These are phyloP conservation scores for Cinnamomum micranthum DNA, from an alignment of 164 flowering plant genomes.

Conservation along the genomic window DNA sequence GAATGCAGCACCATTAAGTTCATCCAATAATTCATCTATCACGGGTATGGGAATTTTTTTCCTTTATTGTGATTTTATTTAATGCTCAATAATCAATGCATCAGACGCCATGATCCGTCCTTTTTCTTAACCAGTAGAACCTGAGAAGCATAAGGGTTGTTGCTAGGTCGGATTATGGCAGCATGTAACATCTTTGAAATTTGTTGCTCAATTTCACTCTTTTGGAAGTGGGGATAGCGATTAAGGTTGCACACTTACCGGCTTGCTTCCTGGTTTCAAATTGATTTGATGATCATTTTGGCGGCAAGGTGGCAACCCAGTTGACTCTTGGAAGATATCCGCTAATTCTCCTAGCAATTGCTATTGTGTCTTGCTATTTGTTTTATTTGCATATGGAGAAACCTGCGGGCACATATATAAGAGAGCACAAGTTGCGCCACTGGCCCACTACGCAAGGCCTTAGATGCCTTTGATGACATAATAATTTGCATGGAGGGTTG, in stretches of 20 bases:
- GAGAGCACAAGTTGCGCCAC: no score
- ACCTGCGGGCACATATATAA: no score
- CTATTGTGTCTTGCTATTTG: no score
- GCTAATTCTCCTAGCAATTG: neutral
- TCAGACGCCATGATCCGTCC: neutral
- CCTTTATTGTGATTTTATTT: neutral
- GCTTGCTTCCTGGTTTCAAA: neutral
- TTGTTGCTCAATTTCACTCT: neutral
- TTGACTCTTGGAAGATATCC: neutral
- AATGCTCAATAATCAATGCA: conserved; percentile 5
- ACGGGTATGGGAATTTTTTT: no score
- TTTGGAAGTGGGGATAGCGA: neutral
- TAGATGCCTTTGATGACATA: no score
- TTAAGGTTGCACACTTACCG: neutral
- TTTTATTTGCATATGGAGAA: no score
- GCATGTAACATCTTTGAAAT: neutral
- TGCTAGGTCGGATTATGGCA: neutral
- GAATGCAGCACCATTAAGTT: conserved; percentile 1
- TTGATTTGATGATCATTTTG: conserved; percentile 1
- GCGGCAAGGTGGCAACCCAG: neutral
- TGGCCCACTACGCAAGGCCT: no score
- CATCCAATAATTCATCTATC: conserved; percentile 3
- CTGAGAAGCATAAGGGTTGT: conserved; percentile 3
- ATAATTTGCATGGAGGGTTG: no score
- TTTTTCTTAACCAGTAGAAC: neutral